A percentile compares a stretch with the other conserved stretches of the same genome.
These are phyloP conservation scores for Fagopyrum homotropicum DNA, from an alignment of 148 eudicot species.

Conservation along the genomic window DNA sequence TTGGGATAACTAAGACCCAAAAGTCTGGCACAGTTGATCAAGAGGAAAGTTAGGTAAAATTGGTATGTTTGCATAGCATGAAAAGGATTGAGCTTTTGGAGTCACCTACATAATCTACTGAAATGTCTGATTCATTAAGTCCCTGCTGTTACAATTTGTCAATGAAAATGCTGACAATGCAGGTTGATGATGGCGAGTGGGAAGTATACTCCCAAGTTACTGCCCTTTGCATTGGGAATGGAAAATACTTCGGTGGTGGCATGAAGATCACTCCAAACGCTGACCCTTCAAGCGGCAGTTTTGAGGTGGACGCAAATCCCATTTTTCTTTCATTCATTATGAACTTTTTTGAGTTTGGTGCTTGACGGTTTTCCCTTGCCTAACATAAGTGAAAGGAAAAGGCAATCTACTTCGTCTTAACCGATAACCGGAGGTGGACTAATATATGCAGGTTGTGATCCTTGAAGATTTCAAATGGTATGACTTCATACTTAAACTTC, in stretches of 20 bases:
- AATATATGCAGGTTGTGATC: slow-evolving; percentile 55
- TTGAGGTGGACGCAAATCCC: slow-evolving; percentile 49
- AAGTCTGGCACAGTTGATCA: neutral
- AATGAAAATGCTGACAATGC: neutral
- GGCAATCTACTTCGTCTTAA: neutral
- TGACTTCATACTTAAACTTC: slow-evolving; percentile 74
- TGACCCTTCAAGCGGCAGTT: slow-evolving; percentile 60
- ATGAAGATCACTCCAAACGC: slow-evolving; percentile 98
- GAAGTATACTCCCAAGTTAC: slow-evolving; percentile 69
- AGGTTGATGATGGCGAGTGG: slow-evolving; percentile 96
- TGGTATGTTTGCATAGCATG: neutral
- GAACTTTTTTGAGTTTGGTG: neutral
- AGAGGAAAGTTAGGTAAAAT: neutral
- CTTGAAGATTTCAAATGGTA: slow-evolving; percentile 98
- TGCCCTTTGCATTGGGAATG: slow-evolving; percentile 94
- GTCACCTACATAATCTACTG: neutral
- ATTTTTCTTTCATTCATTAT: neutral
- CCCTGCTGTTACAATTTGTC: neutral
- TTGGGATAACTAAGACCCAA: neutral
- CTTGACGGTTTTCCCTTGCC: neutral
- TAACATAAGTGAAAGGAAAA: neutral
- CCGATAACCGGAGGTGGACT: neutral
- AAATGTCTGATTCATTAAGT: neutral
- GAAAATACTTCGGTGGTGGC: slow-evolving; percentile 95
- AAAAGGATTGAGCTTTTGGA: neutral